Percentiles rank a stretch among this genome's conserved stretches.
Evolutionary conservation across 2,329 filamentous ascomycete species (phyloP).

Genomic region (Dichotomopilus funicola): DNA sequence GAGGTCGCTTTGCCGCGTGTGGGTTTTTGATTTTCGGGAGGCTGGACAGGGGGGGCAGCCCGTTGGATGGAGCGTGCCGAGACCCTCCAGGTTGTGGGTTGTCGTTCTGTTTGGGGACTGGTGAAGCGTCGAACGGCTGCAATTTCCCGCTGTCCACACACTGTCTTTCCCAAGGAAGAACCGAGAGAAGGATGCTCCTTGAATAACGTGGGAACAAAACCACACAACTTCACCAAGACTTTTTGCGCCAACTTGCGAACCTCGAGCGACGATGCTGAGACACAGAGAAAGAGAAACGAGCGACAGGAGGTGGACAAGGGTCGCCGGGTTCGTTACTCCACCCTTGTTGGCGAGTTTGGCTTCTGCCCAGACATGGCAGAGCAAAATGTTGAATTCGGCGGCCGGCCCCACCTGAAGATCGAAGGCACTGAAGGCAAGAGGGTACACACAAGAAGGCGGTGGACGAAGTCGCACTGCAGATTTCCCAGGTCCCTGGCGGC

Average conservation of each 20-base stretch:
- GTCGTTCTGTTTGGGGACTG: too few relatives aligned
- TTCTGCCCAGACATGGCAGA: slow-evolving; percentile 6
- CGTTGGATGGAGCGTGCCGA: too few relatives aligned
- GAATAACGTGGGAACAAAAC: neutral
- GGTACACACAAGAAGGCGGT: slow-evolving; percentile 14
- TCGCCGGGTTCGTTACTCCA: slow-evolving; percentile 12
- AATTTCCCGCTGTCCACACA: neutral
- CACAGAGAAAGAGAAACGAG: slow-evolving; percentile 11
- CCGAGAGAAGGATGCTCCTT: slow-evolving; percentile 1
- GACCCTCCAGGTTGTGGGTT: too few relatives aligned
- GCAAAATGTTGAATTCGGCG: slow-evolving; percentile 22
- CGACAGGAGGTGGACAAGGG: slow-evolving; percentile 8
- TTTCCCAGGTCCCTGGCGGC: neutral
- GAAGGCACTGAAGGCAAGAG: neutral
- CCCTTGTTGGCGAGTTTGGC: slow-evolving; percentile 7
- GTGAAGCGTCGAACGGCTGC: neutral
- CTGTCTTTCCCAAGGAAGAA: neutral
- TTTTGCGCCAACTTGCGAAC: neutral
- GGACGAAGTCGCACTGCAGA: slow-evolving; percentile 11
- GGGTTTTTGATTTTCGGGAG: too few relatives aligned
- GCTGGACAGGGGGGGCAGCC: too few relatives aligned
- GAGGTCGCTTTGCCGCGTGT: too few relatives aligned
- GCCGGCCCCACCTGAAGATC: slow-evolving; percentile 15
- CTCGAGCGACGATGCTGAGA: slow-evolving; percentile 1
- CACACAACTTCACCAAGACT: too few relatives aligned